Evolutionary conservation across 169 alveolate genomes (phyloP).

Genomic region (Babesia gibsoni): DNA sequence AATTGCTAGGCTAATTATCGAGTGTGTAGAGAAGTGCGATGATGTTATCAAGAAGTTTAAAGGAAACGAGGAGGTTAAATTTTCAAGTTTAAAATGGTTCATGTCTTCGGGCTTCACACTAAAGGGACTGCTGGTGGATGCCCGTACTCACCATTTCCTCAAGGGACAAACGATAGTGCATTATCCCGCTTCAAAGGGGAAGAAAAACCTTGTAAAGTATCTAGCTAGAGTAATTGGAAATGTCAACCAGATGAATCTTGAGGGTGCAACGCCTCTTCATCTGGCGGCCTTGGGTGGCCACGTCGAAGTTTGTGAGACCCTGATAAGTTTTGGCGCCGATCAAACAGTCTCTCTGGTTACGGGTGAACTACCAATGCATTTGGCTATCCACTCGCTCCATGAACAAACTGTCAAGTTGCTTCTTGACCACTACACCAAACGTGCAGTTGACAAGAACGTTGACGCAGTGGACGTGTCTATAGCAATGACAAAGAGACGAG

Average conservation of each 20-base stretch:
- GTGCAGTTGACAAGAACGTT: conserved; percentile 21
- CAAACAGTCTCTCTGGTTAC: conserved; percentile 62
- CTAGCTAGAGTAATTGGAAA: conserved; percentile 76
- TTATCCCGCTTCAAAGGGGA: conserved; percentile 83
- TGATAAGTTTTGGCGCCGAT: conserved; percentile 68
- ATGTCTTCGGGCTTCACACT: conserved; percentile 22
- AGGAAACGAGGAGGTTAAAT: not conserved
- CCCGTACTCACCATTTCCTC: conserved; percentile 74
- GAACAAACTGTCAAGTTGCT: conserved; percentile 63
- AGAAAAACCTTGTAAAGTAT: conserved; percentile 72
- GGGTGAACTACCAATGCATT: conserved; percentile 84
- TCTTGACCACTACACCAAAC: conserved; percentile 69
- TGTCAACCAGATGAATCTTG: conserved; percentile 73
- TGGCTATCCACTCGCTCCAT: conserved; percentile 81
- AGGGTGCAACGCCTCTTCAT: conserved; percentile 86
- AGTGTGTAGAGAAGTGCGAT: conserved; percentile 19
- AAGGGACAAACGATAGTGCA: conserved; percentile 80
- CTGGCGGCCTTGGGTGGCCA: conserved; percentile 83
- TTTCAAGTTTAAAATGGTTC: conserved; percentile 7
- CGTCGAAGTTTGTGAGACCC: conserved; percentile 70
- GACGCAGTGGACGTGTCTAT: not conserved
- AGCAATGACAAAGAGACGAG: not conserved
- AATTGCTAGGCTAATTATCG: conserved; percentile 16
- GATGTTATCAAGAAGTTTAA: not conserved
- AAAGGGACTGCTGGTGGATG: conserved; percentile 58